Conservation (phyloP, 2,329 filamentous ascomycete genomes). For the Fusarium veterinarium region DNA sequence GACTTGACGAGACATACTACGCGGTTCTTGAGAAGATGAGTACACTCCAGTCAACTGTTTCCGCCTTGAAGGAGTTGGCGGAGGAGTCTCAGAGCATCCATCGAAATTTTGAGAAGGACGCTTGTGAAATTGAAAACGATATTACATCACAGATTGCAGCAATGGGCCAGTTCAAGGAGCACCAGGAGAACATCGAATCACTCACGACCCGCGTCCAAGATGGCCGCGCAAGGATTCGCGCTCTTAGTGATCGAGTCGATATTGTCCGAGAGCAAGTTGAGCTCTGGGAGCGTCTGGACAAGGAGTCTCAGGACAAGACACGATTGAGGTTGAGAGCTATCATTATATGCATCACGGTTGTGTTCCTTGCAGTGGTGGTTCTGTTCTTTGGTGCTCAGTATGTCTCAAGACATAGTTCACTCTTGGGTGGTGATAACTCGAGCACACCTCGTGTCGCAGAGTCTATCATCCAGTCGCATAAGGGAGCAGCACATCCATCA, state of each 20-base stretch:
- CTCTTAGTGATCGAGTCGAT: conserved; percentile 72
- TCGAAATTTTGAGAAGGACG: conserved; percentile 68
- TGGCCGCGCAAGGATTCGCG: conserved; percentile 69
- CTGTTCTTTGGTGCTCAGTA: conserved; percentile 51
- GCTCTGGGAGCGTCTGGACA: conserved; percentile 74
- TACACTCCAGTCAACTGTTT: conserved; percentile 71
- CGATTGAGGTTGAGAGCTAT: conserved; percentile 69
- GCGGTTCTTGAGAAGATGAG: conserved; percentile 76
- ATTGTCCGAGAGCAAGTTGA: conserved; percentile 73
- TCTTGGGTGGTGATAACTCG: conserved; percentile 12
- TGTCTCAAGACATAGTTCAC: conserved; percentile 20
- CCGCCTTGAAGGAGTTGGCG: conserved; percentile 74
- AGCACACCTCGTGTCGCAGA: conserved; percentile 34
- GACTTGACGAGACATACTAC: conserved; percentile 80
- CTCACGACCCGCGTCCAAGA: conserved; percentile 71
- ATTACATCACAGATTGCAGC: conserved; percentile 69
- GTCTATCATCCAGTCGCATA: conserved; percentile 38
- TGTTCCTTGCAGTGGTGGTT: conserved; percentile 61
- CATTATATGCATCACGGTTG: conserved; percentile 68
- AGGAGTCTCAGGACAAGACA: conserved; percentile 76
- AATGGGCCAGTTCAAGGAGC: conserved; percentile 72
- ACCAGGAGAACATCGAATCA: conserved; percentile 70
- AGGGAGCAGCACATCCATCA: conserved; percentile 37
- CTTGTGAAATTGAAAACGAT: conserved; percentile 69
- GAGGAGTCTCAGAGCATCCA: conserved; percentile 68